A percentile compares a stretch with the other conserved stretches of the same genome.
Conservation (phyloP, 78 protist species). For the Dictyostelium firmibasis region DNA sequence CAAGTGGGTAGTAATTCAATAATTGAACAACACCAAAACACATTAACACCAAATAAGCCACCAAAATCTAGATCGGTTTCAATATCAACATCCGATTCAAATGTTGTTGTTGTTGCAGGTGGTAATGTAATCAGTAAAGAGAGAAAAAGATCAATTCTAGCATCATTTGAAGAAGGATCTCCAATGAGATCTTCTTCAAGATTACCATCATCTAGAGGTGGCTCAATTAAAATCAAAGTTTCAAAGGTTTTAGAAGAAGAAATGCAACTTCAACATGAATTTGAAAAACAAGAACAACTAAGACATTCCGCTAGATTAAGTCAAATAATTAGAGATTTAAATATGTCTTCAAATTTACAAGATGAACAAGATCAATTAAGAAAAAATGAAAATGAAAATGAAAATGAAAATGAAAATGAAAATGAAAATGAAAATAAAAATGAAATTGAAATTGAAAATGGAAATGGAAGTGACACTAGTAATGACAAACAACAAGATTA, state of each 20-base stretch:
- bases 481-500: no score
- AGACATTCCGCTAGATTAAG: constrained; percentile 13
- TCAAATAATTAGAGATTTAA: not conserved
- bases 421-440: not conserved
- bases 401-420: not conserved
- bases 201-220: constrained; percentile 32
- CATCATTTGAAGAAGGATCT: not conserved
- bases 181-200: constrained; percentile 2
- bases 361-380: not conserved
- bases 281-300: constrained; percentile 12
- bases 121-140: not conserved
- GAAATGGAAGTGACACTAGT: not conserved
- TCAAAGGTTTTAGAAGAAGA: constrained; percentile 12
- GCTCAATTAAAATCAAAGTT: constrained; percentile 15
- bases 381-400: not conserved
- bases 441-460: no score
- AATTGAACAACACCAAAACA: not conserved
- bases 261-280: constrained; percentile 30
- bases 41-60: not conserved
- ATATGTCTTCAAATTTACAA: not conserved
- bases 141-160: not conserved
- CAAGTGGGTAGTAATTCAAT: not conserved
- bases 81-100: not conserved
- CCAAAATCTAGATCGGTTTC: constrained; percentile 15
- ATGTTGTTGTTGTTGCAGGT: not conserved